phyloP scores from a whole-genome alignment of 257 asterid species.

The Rhazya stricta region DNA sequence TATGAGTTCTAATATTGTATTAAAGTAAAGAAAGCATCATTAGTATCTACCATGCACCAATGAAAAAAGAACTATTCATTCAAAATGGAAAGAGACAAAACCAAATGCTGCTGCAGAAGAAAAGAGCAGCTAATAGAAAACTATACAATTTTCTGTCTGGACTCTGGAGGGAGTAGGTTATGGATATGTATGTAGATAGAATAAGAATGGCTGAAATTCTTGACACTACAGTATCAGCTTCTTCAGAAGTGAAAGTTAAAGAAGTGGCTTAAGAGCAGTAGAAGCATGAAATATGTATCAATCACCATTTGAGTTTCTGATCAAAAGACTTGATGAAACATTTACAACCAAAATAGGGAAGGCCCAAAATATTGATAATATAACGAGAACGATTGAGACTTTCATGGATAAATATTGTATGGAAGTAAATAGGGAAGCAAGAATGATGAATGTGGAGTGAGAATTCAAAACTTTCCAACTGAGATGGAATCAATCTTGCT shows the following conservation, averaged over 20 bases:
- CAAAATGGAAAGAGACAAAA: slow-evolving; percentile 35
- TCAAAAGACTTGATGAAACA: background rate
- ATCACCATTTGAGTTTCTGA: background rate
- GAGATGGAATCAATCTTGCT: background rate
- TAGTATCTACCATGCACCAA: slow-evolving; percentile 20
- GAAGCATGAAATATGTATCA: background rate
- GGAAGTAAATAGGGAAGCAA: background rate
- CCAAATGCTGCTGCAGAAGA: slow-evolving; percentile 26
- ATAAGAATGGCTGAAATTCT: background rate
- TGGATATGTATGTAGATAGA: background rate
- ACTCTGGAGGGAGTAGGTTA: background rate
- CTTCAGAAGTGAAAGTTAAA: background rate
- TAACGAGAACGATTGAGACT: background rate
- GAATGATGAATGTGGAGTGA: background rate
- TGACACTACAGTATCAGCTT: background rate
- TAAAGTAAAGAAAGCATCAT: slow-evolving; percentile 14
- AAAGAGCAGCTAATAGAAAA: slow-evolving; percentile 25
- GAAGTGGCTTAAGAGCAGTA: background rate
- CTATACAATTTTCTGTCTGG: slow-evolving; percentile 16
- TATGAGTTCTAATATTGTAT: background rate
- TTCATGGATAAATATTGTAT: background rate
- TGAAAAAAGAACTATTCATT: slow-evolving; percentile 1
- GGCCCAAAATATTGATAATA: background rate
- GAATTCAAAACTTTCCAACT: background rate
- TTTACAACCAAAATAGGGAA: background rate